Percentiles rank a stretch among this genome's conserved stretches.
Conservation (phyloP, 257 asterid species). For the Solanum appendiculatum region DNA sequence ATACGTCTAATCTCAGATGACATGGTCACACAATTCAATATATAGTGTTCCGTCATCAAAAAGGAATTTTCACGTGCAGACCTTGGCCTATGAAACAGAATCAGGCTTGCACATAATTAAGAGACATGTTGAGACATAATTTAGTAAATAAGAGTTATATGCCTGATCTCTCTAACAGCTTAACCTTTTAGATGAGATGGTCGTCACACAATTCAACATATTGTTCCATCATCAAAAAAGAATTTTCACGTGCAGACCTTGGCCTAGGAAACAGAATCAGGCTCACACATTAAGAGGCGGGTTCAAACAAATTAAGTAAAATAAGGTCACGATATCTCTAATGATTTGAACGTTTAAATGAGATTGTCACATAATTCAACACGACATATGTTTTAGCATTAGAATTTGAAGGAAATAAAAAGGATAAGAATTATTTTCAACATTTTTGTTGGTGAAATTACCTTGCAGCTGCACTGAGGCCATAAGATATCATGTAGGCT, state of each 20-base stretch:
- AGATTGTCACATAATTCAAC: neutral
- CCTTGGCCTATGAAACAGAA: neutral
- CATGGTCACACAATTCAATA: neutral
- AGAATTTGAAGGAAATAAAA: neutral
- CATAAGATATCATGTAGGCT: slow-evolving; percentile 62
- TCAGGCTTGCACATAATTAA: neutral
- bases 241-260: neutral
- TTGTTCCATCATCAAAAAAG: neutral
- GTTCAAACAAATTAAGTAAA: neutral
- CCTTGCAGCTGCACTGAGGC: slow-evolving; percentile 86
- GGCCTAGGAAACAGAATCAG: neutral
- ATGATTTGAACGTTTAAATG: neutral
- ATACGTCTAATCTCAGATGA: neutral
- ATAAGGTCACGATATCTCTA: neutral
- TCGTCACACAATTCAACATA: neutral
- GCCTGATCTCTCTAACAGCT: neutral
- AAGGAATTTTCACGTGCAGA: neutral
- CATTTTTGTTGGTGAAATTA: neutral
- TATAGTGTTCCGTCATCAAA: neutral
- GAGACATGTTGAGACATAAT: neutral
- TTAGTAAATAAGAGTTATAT: neutral
- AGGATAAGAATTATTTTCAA: neutral
- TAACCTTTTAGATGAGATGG: neutral
- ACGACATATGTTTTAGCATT: neutral
- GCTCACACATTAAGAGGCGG: neutral